A percentile compares a stretch with the other conserved stretches of the same genome.
phyloP scores from a whole-genome alignment of 495 filamentous ascomycete genomes.

The Neurospora sp. region DNA sequence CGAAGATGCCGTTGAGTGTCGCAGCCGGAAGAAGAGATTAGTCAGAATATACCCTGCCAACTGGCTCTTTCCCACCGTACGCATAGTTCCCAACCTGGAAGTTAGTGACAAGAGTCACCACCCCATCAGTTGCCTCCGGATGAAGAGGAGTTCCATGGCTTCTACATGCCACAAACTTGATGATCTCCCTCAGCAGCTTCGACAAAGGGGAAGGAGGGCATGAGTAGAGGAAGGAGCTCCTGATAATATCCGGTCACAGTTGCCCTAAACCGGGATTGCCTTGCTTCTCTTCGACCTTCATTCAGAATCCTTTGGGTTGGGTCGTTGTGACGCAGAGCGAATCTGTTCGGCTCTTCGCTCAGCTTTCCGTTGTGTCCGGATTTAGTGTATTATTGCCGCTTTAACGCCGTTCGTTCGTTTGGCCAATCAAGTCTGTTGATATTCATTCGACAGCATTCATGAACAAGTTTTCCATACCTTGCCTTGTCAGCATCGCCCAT shows the following conservation, averaged over 20 bases:
- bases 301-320: neutral
- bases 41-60: neutral
- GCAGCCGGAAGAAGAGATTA: neutral
- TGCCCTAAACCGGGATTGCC: neutral
- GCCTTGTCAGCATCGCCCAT: neutral
- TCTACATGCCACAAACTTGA: neutral
- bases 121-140: neutral
- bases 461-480: neutral
- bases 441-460: neutral
- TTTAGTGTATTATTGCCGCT: neutral
- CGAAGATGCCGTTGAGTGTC: neutral
- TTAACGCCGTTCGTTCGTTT: neutral
- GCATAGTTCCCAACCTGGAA: neutral
- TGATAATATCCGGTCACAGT: neutral
- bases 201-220: neutral
- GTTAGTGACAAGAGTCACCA: neutral
- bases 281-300: neutral
- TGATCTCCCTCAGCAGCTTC: neutral
- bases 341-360: neutral
- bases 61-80: neutral
- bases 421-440: neutral
- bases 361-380: neutral
- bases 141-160: neutral
- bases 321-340: neutral
- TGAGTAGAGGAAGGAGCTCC: neutral